Evolutionary conservation across 2,329 filamentous ascomycete species (phyloP), one percentile per base, ranked within the genome.

Genomic region (Aspergillus fructus): DNA sequence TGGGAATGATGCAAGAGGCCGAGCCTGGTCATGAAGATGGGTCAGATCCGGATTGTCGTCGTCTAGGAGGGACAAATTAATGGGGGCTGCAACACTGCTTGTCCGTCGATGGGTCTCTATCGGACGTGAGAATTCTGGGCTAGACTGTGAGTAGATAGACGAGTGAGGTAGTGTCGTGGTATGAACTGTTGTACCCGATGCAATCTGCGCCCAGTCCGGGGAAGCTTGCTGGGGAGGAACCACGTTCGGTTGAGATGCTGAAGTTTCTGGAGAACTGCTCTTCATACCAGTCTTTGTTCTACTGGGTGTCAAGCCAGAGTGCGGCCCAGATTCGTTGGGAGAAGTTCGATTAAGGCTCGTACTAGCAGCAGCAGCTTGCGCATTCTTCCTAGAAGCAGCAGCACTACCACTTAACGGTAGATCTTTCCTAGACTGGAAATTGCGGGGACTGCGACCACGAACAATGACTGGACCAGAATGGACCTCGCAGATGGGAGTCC

Each of bases 341-440:
- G 70, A 65, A 34, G 68, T 67, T 42, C 71, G 70, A 55, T 69
- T 71, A 37, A 73, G 65, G 17, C 66, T 62, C 27, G 64, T 63
- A 17, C 67, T 63, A 34, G 63, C 63, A 4, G 69, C 66, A 43
- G 70, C 68, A 40, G 69, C 70, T 59, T 75, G 73, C 47, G 87
- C 77, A 37, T 86, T 87, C 71, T 94, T 93, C 41, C 91, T 86
- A n/a, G 89, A 83, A 27, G 90, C 90, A 24, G 88, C 87, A 21
- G 88, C 88, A 63, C 89, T 91, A 15, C 90, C 90, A 53, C 91
- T 84, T 47, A 97, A 82, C 2, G 93, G 92, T 59, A 96, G 89
- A 73, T 97, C 93, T 74, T 96, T 97, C 52, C 93, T 84, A 9
- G 92, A 89, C 74, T 96, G 92, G 74, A 97, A 97, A 74, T 97